Evolutionary conservation across 495 filamentous ascomycete genomes (phyloP).

Genomic region (Stereocaulon alpinum): DNA sequence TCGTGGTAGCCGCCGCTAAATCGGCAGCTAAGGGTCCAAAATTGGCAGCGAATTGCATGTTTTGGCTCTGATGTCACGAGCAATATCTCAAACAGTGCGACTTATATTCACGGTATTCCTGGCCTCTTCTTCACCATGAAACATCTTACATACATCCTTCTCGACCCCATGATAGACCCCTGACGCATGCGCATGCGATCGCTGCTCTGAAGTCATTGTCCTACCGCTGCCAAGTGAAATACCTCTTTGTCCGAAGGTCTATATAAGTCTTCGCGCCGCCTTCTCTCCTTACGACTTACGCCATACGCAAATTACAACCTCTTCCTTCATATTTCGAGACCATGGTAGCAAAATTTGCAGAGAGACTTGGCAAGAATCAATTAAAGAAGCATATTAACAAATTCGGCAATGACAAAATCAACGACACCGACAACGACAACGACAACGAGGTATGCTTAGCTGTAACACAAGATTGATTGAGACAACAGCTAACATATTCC

Average conservation of each 20-base stretch:
- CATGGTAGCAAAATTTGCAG: slow-evolving; percentile 8
- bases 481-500: not conserved
- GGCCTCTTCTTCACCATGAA: not conserved
- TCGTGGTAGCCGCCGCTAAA: slow-evolving; percentile 4
- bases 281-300: not conserved
- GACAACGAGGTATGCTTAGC: not conserved
- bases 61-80: not conserved
- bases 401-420: not conserved
- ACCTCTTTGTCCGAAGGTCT: not conserved
- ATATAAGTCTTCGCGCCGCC: not conserved
- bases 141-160: not conserved
- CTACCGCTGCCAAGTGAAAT: not conserved
- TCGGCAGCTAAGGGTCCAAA: not conserved
- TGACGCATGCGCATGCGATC: not conserved
- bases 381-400: slow-evolving; percentile 9
- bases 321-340: not conserved
- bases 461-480: not conserved
- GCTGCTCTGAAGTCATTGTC: slow-evolving; percentile 1
- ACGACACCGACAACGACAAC: not conserved
- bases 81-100: slow-evolving; percentile 1
- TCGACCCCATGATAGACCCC: not conserved
- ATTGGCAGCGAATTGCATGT: slow-evolving; percentile 10
- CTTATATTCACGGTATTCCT: not conserved
- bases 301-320: not conserved
- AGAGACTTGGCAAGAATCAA: slow-evolving; percentile 5